Conservation (phyloP, 2,329 filamentous ascomycete species). For the Pyrenophora teres region DNA sequence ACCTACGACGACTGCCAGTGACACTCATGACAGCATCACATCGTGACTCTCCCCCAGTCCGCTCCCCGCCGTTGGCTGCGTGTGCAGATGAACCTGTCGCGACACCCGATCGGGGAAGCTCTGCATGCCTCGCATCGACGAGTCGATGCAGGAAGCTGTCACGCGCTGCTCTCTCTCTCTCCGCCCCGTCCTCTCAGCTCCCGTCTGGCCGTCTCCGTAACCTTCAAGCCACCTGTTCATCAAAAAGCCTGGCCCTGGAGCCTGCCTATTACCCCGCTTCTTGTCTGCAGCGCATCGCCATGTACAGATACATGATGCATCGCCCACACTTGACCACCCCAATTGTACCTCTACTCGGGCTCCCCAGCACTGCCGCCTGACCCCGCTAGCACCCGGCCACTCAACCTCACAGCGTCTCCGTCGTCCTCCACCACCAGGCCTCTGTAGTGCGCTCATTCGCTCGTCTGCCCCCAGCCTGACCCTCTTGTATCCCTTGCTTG, state of each 20-base stretch:
- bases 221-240: constrained; percentile 46
- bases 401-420: constrained; percentile 37
- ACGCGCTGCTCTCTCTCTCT: constrained; percentile 37
- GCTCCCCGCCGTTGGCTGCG: not conserved
- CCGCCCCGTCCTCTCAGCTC: constrained; percentile 34
- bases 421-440: constrained; percentile 40
- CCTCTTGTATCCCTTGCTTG: constrained; percentile 47
- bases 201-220: constrained; percentile 37
- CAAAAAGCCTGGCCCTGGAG: constrained; percentile 30
- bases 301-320: constrained; percentile 36
- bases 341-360: constrained; percentile 36
- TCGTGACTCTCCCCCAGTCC: not conserved
- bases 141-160: constrained; percentile 35
- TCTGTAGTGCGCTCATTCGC: constrained; percentile 40
- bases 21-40: constrained; percentile 9
- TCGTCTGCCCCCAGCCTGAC: constrained; percentile 42
- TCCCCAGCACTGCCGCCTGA: constrained; percentile 22
- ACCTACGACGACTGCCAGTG: constrained; percentile 1
- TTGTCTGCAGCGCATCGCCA: constrained; percentile 30
- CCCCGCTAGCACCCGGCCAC: constrained; percentile 40
- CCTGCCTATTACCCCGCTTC: constrained; percentile 47
- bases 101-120: constrained; percentile 29
- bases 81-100: constrained; percentile 16
- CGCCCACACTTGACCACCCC: constrained; percentile 7
- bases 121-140: constrained; percentile 37